Evolutionary conservation across 768 basidiomycete genomes (phyloP), one percentile per base, ranked within the genome.

Genomic region (Suillus subalutaceus): DNA sequence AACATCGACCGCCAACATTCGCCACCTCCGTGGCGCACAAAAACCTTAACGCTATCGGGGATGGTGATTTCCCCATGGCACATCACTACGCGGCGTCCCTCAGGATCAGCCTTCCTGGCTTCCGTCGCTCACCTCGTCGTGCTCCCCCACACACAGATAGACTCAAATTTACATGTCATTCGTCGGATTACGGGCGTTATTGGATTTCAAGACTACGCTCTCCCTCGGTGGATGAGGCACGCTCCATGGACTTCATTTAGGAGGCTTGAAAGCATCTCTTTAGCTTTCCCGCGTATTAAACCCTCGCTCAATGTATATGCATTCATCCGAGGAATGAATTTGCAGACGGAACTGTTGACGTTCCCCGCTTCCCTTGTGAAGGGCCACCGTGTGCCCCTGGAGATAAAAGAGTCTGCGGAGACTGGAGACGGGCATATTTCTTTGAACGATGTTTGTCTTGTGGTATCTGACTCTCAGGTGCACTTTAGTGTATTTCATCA

Each of bases 111-210:
- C 3, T 81, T 80, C 68, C 72, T 83, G 4, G 67, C 71, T n/a
- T 73, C 74, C n/a, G 67, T 83, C 26, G 78, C 80, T 1, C 79
- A 80, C 64, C 72, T 83, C 8, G 72, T 76, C 6, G 64, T 81
- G 38, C 75, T 64, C 58, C 43, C 41, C 20, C 13, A 18, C 32
- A 30, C 63, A 30, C 26, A 44, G 1, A 13, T 57, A 32, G 50
- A 60, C 8, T 40, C 43, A 44, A 58, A 61, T 20, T 16, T 10
- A 6, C 56, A 32, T 32, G 3, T 16, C 3, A 12, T 3, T 6
- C 16, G 12, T 35, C 55, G 23, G 5, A 4, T 15, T 16, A 1
- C 3, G 0, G 6, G 38, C 9, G 1, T n/a, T 43, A 13, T 57
- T 23, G 20, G 20, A 20, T 4, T 37, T 20, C 8, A 8, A 16